Evolutionary conservation across 176 grass and related monocot genomes (phyloP).

Genomic region (Rhynchospora breviuscula): DNA sequence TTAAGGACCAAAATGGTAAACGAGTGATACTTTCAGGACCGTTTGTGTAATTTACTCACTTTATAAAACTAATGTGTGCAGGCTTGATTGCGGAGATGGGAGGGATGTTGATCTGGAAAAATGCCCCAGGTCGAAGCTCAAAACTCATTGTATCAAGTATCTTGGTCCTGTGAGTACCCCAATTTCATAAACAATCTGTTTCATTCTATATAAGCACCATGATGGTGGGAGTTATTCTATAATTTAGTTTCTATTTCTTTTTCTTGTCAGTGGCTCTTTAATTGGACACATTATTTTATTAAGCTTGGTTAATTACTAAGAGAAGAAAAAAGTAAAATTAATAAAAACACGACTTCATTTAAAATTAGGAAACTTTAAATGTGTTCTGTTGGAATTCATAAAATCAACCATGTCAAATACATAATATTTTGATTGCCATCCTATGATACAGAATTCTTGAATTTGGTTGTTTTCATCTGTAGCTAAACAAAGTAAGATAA

Average conservation of each 20-base stretch:
- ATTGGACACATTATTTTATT: neutral
- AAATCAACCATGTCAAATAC: neutral
- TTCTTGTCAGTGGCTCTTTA: neutral
- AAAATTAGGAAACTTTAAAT: neutral
- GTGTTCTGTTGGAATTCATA: neutral
- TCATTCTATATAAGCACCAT: neutral
- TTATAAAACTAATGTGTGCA: constrained; percentile 15
- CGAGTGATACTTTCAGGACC: too few relatives aligned
- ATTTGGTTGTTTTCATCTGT: neutral
- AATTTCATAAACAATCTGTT: neutral
- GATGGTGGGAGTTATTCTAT: neutral
- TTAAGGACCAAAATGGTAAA: too few relatives aligned
- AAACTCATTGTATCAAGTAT: constrained; percentile 82
- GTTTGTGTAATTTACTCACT: too few relatives aligned
- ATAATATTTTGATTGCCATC: neutral
- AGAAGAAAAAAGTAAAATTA: neutral
- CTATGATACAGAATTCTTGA: neutral
- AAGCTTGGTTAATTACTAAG: neutral
- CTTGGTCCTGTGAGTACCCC: constrained; percentile 74
- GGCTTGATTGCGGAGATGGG: constrained; percentile 89
- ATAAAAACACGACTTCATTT: neutral
- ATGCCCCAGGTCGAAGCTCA: constrained; percentile 55
- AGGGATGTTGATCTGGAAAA: constrained; percentile 63
- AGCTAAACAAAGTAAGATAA: neutral
- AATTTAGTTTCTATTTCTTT: neutral